Base-by-base conservation (phyloP, 208 protist genomes). In the Acanthamoeba divionensis region DNA sequence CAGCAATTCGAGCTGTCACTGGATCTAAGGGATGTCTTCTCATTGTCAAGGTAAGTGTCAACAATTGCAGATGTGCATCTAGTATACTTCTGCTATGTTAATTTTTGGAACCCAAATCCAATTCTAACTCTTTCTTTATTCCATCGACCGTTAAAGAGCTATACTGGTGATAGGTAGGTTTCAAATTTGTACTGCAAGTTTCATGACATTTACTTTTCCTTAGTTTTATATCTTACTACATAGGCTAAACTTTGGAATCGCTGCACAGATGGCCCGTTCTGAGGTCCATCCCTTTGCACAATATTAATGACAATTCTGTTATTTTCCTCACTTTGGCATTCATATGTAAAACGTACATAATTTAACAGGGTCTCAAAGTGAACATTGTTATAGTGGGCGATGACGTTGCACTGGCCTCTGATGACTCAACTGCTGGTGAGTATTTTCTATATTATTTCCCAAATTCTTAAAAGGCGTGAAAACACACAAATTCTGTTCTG, bases 91-190 rank as follows among this genome's bases (percentile, higher is more conserved):
- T n/a, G n/a, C n/a, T n/a, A n/a, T n/a, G n/a, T n/a, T n/a, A n/a
- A n/a, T n/a, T n/a, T n/a, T n/a, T n/a, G n/a, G n/a, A n/a, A n/a
- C n/a, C n/a, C n/a, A n/a, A n/a, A n/a, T n/a, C n/a, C n/a, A n/a
- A n/a, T n/a, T n/a, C n/a, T n/a, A n/a, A n/a, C n/a, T n/a, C n/a
- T n/a, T n/a, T n/a, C n/a, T n/a, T n/a, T n/a, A n/a, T n/a, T n/a
- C n/a, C n/a, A n/a, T n/a, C n/a, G n/a, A n/a, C n/a, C n/a, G n/a
- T n/a, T n/a, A n/a, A 98, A 98, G 89, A 97, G 97, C 91, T 98
- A 98, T 93, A 95, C 95, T 3, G 97, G 97, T 21, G 97, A 98
- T 66, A 71, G n/a, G n/a, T n/a, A n/a, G n/a, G n/a, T n/a, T n/a
- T n/a, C n/a, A n/a, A n/a, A n/a, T n/a, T n/a, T n/a, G n/a, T n/a